phyloP scores from a whole-genome alignment of 768 basidiomycete species.

The Boletus reticulatus region DNA sequence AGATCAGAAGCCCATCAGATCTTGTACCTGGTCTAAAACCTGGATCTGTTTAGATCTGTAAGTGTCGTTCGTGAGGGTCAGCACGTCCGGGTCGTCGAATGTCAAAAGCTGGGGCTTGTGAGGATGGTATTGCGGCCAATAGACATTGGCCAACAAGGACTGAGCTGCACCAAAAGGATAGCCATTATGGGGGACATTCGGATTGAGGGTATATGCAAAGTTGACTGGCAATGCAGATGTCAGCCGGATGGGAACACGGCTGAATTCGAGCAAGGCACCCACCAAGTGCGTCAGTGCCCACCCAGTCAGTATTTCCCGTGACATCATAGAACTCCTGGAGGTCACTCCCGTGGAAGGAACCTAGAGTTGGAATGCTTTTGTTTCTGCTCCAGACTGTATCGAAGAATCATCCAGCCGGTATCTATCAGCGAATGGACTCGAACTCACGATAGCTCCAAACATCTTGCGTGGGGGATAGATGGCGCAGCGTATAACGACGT shows the following conservation, averaged over 20 bases:
- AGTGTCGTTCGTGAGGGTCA: slow-evolving; percentile 11
- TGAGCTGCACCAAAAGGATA: slow-evolving; percentile 10
- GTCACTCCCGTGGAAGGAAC: slow-evolving; percentile 20
- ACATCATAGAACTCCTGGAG: slow-evolving; percentile 15
- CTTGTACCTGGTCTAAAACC: slow-evolving; percentile 8
- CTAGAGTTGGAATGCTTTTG: background rate
- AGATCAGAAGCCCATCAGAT: slow-evolving; percentile 4
- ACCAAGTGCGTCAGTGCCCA: slow-evolving; percentile 15
- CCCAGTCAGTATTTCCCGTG: slow-evolving; percentile 8
- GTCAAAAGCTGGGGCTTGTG: slow-evolving; percentile 3
- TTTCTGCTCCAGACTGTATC: slow-evolving; percentile 10
- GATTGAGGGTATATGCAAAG: slow-evolving; percentile 15
- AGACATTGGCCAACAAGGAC: slow-evolving; percentile 3
- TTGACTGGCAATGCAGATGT: slow-evolving; percentile 5
- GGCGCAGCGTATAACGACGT: slow-evolving; percentile 3
- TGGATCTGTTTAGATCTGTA: slow-evolving; percentile 5
- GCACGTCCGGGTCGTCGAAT: slow-evolving; percentile 9
- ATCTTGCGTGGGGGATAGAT: slow-evolving; percentile 11
- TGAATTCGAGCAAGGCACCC: background rate
- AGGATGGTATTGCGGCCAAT: slow-evolving; percentile 4
- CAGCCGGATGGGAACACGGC: background rate
- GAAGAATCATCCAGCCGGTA: background rate
- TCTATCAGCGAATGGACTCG: background rate
- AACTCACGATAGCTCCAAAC: slow-evolving; percentile 11
- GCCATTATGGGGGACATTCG: slow-evolving; percentile 2